Base-by-base conservation (phyloP, 164 flowering plant genomes). In the Liquidambar formosana region DNA sequence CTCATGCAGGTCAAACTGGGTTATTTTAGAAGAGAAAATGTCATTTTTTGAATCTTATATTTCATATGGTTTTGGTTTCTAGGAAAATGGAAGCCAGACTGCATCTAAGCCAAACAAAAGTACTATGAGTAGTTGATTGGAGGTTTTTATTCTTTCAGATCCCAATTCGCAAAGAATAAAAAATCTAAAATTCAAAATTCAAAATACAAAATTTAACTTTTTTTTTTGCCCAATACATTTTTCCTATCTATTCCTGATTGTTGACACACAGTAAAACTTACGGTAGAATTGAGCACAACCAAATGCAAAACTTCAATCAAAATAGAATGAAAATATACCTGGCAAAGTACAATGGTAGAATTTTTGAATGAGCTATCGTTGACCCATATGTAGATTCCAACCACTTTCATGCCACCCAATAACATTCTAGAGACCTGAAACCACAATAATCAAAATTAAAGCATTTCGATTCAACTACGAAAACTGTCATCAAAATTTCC, bases 371-470 rank as follows among this genome's bases (percentile, higher is more conserved):
- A 67, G 71, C 49, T 79, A 49, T 94, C 95, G 49, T 81, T 72
- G 53, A 76, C 82, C 95, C 94, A 94, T n/a, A 90, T 70, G 71
- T 89, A 92, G 52, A 92, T 57, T 28, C 97, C 98, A 77, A 94
- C 71, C 25, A 92, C 94, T 72, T 85, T 81, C 74, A 89, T 75
- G 59, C 98, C 97, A 73, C 98, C 98, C 69, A 85, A 57, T 43
- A 94, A 82, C 98, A 94, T 87, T 71, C 87, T 82, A 5, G 94
- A 89, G 15, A 91, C 98, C 98, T 93, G 70, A 68, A 80, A 57
- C 19, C 66, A 51, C 33, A 43, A 26, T 8, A 45, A 0, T 58
- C 43, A n/a, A n/a, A n/a, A n/a, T n/a, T n/a, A n/a, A n/a, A n/a
- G n/a, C n/a, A n/a, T n/a, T n/a, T n/a, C n/a, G n/a, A n/a, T n/a